phyloP scores from a whole-genome alignment of 2,329 filamentous ascomycete species.

The Cladosporium sp. region DNA sequence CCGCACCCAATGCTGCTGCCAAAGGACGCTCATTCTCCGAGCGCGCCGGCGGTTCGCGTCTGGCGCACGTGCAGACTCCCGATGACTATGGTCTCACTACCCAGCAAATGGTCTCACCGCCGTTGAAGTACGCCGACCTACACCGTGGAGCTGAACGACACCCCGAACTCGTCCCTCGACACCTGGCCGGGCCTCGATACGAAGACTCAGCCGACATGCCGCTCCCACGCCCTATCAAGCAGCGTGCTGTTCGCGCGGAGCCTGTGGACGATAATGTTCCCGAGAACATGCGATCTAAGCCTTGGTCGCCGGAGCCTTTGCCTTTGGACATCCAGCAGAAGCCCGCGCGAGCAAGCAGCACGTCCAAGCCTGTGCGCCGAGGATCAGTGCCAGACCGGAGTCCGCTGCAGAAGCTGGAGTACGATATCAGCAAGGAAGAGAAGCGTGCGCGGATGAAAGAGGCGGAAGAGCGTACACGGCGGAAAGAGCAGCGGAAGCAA shows the following conservation, averaged over 20 bases:
- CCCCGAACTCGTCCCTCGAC: conserved; percentile 2
- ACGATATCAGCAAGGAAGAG: conserved; percentile 93
- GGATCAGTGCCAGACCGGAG: conserved; percentile 78
- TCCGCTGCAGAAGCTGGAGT: conserved; percentile 89
- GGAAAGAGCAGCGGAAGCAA: conserved; percentile 41
- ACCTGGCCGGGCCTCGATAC: conserved; percentile 5
- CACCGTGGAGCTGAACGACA: conserved; percentile 5
- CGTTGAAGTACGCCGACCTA: conserved; percentile 9
- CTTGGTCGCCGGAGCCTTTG: conserved; percentile 31
- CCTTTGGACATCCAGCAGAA: conserved; percentile 21
- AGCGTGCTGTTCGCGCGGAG: conserved; percentile 26
- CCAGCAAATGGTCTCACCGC: conserved; percentile 18
- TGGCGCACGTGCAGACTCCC: conserved; percentile 19
- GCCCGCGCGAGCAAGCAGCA: conserved; percentile 25
- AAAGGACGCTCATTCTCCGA: conserved; percentile 33
- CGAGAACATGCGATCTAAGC: conserved; percentile 30
- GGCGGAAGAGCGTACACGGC: conserved; percentile 71
- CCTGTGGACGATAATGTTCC: conserved; percentile 31
- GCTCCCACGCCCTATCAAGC: conserved; percentile 14
- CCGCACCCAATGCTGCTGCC: conserved; percentile 18
- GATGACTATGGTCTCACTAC: conserved; percentile 18
- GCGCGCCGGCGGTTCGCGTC: conserved; percentile 22
- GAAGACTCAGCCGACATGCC: conserved; percentile 6
- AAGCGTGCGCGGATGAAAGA: conserved; percentile 82
- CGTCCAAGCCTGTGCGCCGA: conserved; percentile 30